Percentiles rank a stretch among this genome's conserved stretches.
These are phyloP conservation scores for Starmerella scarabaei DNA, from an alignment of 805 yeast genomes.

Conservation along the genomic window DNA sequence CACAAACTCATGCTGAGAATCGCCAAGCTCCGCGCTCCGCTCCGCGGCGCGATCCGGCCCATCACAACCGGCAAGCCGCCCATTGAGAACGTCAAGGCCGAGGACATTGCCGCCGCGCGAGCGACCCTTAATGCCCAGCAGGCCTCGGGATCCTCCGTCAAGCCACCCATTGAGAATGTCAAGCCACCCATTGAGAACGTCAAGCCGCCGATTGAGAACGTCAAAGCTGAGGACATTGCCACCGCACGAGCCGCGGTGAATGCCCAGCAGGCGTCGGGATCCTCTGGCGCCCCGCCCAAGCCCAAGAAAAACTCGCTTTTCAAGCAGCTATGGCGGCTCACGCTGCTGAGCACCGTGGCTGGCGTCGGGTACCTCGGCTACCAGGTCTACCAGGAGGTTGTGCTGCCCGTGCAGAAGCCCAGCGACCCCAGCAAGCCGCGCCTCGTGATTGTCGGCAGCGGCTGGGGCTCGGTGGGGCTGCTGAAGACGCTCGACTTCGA, in stretches of 20 bases:
- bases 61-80: too few species aligned
- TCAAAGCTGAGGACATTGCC: too few species aligned
- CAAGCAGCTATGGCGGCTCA: conserved; percentile 12
- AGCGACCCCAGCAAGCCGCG: conserved; percentile 54
- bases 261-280: not conserved
- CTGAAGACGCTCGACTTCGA: conserved; percentile 76
- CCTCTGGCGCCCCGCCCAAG: not conserved
- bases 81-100: too few species aligned
- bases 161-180: too few species aligned
- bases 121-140: not conserved
- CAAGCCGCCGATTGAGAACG: too few species aligned
- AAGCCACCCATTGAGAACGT: too few species aligned
- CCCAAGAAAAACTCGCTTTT: conserved; percentile 6
- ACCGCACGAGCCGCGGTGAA: not conserved
- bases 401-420: conserved; percentile 30
- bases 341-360: conserved; percentile 22
- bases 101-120: not conserved
- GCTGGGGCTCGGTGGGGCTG: conserved; percentile 88
- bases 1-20: not conserved
- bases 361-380: conserved; percentile 50
- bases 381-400: conserved; percentile 30
- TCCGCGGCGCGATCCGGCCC: too few species aligned
- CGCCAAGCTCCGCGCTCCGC: conserved; percentile 36
- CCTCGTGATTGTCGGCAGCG: conserved; percentile 60
- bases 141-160: not conserved